Base-by-base conservation (phyloP, 495 filamentous ascomycete species). In the Aspergillus asperescens region DNA sequence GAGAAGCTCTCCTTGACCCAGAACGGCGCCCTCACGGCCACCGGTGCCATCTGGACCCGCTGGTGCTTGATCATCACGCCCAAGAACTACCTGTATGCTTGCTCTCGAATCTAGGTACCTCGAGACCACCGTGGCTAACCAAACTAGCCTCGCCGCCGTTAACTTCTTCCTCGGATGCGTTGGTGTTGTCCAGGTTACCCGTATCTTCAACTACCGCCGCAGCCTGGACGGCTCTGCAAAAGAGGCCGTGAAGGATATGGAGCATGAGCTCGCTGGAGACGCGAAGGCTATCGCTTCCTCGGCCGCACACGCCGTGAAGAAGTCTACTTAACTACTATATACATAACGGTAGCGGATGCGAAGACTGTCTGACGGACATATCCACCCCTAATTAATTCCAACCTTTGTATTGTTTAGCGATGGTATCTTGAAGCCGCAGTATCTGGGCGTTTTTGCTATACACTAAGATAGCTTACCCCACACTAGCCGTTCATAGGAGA, bases 61-160 rank as follows among this genome's bases (percentile, higher is more conserved):
- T 98, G 93, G 93, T 98, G 93, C 77, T 78, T 96, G 68, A 86
- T 98, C 65, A 98, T 98, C 73, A 90, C 84, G 67, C 93, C 93
- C 52, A 81, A 81, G 65, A 98, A 98, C 76, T 74, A 86, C 55
- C 83, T 95, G 89, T 92, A 73, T 29, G 85, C n/a, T 58, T 29
- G 44, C 6, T 15, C 6, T n/a, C 12, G n/a, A n/a, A 12, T n/a
- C 20, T 48, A 51, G 16, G 27, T 12, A 34, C 2, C 25, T 15
- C 19, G 16, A n/a, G 27, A 32, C 12, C 10, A 40, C 24, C 25
- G 40, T 50, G 24, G 56, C 54, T 44, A 44, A 60, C 52, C 10
- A 47, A 24, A 38, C 13, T 41, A 93, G 88, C 47, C 82, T 98
- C 54, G 93, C 93, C 43, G 81, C 91, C 15, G 93, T 98, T 59